Conservation (phyloP, 208 protist genomes). For the Crithidia sp. region DNA sequence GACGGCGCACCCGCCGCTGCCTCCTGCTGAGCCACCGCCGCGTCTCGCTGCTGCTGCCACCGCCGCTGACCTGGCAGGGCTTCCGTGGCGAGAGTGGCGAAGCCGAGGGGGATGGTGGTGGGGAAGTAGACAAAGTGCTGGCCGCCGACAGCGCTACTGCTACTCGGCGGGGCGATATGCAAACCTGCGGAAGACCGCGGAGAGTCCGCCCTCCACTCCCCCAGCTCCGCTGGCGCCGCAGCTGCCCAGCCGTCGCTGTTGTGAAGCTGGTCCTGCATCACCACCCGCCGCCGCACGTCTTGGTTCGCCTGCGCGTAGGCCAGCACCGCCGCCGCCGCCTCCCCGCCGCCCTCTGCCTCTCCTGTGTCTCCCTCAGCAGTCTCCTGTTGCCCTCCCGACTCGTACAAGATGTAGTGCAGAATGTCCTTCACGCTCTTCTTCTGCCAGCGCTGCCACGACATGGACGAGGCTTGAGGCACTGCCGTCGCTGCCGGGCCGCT, state of each 20-base stretch:
- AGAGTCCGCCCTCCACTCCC: too few relatives aligned
- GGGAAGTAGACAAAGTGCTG: constrained; percentile 29
- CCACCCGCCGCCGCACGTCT: constrained; percentile 34
- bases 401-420: constrained; percentile 37
- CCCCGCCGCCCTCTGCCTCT: background rate
- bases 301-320: constrained; percentile 33
- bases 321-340: constrained; percentile 2
- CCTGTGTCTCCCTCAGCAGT: background rate
- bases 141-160: background rate
- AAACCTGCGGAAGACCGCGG: too few relatives aligned
- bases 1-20: background rate
- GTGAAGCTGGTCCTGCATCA: background rate
- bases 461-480: background rate
- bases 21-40: background rate
- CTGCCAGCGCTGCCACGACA: constrained; percentile 13
- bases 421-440: constrained; percentile 33
- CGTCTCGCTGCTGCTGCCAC: constrained; percentile 13
- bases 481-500: too few relatives aligned
- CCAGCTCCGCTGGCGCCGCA: too few relatives aligned
- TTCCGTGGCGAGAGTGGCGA: constrained; percentile 29
- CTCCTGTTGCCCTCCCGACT: background rate
- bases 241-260: background rate
- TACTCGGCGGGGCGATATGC: background rate
- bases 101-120: constrained; percentile 47
- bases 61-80: constrained; percentile 16